These are phyloP conservation scores for Lichenothelia convexa DNA, from an alignment of 495 filamentous ascomycete genomes.

Conservation along the genomic window DNA sequence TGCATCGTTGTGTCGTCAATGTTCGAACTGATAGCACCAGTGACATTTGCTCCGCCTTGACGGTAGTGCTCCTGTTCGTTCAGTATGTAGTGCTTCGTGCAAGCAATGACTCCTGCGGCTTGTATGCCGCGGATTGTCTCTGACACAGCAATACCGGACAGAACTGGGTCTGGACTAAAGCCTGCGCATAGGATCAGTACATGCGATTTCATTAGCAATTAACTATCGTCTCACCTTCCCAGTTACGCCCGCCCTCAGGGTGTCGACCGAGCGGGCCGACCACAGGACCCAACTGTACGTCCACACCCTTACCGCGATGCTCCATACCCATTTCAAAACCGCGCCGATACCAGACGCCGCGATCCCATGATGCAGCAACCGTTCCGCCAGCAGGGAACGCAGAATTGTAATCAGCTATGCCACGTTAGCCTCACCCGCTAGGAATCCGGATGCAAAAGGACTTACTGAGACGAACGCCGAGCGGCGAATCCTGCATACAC, in stretches of 20 bases:
- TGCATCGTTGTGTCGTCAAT: slow-evolving; percentile 89
- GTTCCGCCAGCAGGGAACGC: slow-evolving; percentile 20
- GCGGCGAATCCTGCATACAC: slow-evolving; percentile 75
- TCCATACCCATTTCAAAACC: slow-evolving; percentile 19
- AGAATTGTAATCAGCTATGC: slow-evolving; percentile 22
- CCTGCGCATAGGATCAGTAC: slow-evolving; percentile 1
- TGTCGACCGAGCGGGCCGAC: slow-evolving; percentile 44
- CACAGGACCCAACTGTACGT: slow-evolving; percentile 71
- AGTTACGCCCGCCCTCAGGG: slow-evolving; percentile 54
- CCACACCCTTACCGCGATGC: slow-evolving; percentile 28
- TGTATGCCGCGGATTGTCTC: slow-evolving; percentile 18
- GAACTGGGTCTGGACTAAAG: slow-evolving; percentile 19
- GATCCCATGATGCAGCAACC: slow-evolving; percentile 20
- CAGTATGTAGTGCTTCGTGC: slow-evolving; percentile 17
- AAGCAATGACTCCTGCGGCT: slow-evolving; percentile 18
- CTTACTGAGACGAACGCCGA: slow-evolving; percentile 42
- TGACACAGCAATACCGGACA: slow-evolving; percentile 18
- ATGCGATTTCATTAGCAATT: not conserved
- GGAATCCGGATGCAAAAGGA: slow-evolving; percentile 1
- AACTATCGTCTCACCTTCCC: slow-evolving; percentile 32
- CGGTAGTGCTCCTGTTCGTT: slow-evolving; percentile 44
- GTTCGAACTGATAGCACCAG: slow-evolving; percentile 52
- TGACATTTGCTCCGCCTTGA: slow-evolving; percentile 36
- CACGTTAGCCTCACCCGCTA: not conserved
- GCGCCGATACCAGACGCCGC: slow-evolving; percentile 13